Base-by-base conservation (phyloP, 164 flowering plant genomes). In the Hamamelis virginiana region DNA sequence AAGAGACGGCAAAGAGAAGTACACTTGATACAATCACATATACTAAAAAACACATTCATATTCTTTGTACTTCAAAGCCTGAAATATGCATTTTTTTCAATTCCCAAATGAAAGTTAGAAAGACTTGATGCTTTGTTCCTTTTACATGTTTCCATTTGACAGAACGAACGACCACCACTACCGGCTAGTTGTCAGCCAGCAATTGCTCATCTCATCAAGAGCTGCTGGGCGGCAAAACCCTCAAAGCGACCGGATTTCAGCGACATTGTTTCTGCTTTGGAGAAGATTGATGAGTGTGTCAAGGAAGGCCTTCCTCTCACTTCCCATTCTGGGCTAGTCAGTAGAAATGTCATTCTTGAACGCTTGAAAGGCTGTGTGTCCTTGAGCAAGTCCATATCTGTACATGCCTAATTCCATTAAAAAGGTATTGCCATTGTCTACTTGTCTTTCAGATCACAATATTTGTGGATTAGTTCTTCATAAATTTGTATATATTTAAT, bases 171-270 rank as follows among this genome's bases (percentile, higher is more conserved):
- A 53, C 98, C 99, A 11, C 95, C 91, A 26, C 28, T 96, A 66
- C 91, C 97, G 5, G 91, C 86, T 3, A 87, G 90, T 72, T 96
- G 98, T 70, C 97, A 89, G 72, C 92, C 97, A 1, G 92, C 83
- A 1, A 81, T 96, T 1, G 93, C 89, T 0, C 91, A 87, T 75
- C 96, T 96, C 5, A 92, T 96, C 48, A 91, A 86, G 79, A 84
- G 89, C 0, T 96, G 99, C 77, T 96, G 99, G 99, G 80, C 96
- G 10, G 79, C 81, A 44, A 91, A 91, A 53, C 98, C 99, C 0
- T 79, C 94, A 0, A 92, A 91, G 80, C 79, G 98, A 38, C 99
- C 99, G 0, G 97, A 96, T 74, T 96, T 96, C 79, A 80, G 79
- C 22, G 70, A 82, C 74, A 92, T 92, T 27, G 97, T 96, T 1